Percentiles rank a stretch among this genome's conserved stretches.
phyloP scores from a whole-genome alignment of 2,329 filamentous ascomycete species.

The Penicillium vulpinum region DNA sequence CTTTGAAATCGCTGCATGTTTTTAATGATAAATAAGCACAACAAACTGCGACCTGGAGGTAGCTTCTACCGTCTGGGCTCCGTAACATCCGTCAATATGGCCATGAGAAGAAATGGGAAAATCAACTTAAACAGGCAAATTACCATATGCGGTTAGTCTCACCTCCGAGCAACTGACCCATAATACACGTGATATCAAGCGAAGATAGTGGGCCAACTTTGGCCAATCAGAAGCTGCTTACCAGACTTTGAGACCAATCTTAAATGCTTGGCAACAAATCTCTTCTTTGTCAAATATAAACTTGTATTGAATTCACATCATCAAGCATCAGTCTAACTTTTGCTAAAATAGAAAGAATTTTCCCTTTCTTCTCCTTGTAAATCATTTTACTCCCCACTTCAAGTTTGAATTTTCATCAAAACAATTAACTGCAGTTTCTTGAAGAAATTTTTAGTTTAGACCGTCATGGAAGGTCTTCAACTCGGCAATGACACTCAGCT shows the following conservation, averaged over 20 bases:
- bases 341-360: too few species aligned
- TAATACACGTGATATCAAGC: conserved; percentile 3
- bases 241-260: neutral
- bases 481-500: conserved; percentile 26
- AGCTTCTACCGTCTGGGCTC: too few species aligned
- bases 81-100: neutral
- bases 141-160: neutral
- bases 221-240: neutral
- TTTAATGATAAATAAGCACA: neutral
- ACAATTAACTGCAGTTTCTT: conserved; percentile 2
- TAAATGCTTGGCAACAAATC: conserved; percentile 15
- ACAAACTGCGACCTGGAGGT: neutral
- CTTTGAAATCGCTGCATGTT: neutral
- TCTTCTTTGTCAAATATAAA: conserved; percentile 8
- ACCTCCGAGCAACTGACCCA: neutral
- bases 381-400: neutral
- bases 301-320: neutral
- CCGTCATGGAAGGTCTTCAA: conserved; percentile 16
- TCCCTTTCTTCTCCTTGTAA: too few species aligned
- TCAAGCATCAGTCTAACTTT: conserved; percentile 1
- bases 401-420: conserved; percentile 4
- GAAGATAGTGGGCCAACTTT: neutral
- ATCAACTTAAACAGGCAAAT: too few species aligned
- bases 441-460: neutral
- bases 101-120: neutral